Base-by-base conservation (phyloP, 2,329 filamentous ascomycete species). In the Colletotrichum caudatum region DNA sequence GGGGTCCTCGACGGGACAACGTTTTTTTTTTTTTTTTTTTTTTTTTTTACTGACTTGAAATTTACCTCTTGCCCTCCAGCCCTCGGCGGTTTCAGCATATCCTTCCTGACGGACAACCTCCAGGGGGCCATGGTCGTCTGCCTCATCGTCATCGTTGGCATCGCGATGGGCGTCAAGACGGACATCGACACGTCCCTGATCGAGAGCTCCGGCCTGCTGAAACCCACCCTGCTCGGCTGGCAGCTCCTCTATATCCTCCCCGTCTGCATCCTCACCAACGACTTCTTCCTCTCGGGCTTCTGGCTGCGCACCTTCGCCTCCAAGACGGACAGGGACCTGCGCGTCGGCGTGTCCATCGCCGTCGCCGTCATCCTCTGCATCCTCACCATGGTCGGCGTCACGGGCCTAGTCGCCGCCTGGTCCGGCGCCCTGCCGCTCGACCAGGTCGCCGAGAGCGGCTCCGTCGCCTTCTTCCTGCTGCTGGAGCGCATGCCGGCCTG, bases 281-380 rank as follows among this genome's bases (percentile, higher is more conserved):
- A 95, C 84, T 95, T 96, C 85, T 96, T 96, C 84, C 85, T 96
- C 54, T 94, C 92, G 41, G 92, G 90, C 75, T 94, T 94, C 81
- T 96, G 93, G 93, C 88, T 95, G 80, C 91, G 93, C 62, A 93
- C 93, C 6, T 96, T 96, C 77, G 92, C 93, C 23, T 92, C 92
- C 63, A 91, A 89, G 79, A 93, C 92, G 0, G 93, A 96, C 84
- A 91, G 87, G 77, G 93, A 95, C 77, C 88, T 96, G 8, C 91
- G 89, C 85, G 85, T 95, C 66, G 94, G 93, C 60, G 87, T 93
- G 39, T 87, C 87, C n/a, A 85, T 93, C 61, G 93, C 93, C 23
- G 88, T 88, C 9, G 82, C 89, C 4, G 85, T 84, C 33, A 89
- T 94, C 29, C 85, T 93, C 63, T 84, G 90, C 76, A 91, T 95